A percentile compares a stretch with the other conserved stretches of the same genome.
These are phyloP conservation scores for Podospora sp. DNA, from an alignment of 495 filamentous ascomycete genomes.

Conservation along the genomic window DNA sequence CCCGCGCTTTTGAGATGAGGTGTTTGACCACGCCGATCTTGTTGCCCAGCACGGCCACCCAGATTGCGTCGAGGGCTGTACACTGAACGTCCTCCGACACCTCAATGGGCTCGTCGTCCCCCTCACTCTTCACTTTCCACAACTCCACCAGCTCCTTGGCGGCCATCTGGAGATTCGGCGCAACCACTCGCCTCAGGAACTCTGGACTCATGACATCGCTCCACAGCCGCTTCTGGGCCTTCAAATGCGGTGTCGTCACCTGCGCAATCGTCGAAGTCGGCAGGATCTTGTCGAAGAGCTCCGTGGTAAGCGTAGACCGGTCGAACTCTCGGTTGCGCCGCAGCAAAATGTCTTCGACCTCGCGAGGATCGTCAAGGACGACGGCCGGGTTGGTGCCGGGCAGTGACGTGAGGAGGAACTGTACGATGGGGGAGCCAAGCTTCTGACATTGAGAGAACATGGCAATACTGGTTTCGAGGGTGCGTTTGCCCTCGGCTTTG, in stretches of 20 bases:
- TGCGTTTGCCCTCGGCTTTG: too few species aligned
- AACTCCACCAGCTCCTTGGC: slow-evolving; percentile 35
- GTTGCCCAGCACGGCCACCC: slow-evolving; percentile 35
- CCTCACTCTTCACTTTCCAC: slow-evolving; percentile 32
- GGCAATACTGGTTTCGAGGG: too few species aligned
- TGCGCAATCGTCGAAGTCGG: slow-evolving; percentile 31
- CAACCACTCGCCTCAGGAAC: slow-evolving; percentile 36
- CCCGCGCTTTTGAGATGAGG: slow-evolving; percentile 18
- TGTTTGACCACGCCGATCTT: slow-evolving; percentile 23
- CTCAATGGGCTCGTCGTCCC: slow-evolving; percentile 19
- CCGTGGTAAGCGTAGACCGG: slow-evolving; percentile 17
- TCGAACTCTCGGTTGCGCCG: slow-evolving; percentile 38
- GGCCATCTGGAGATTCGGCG: slow-evolving; percentile 32
- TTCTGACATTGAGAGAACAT: background rate
- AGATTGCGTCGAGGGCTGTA: slow-evolving; percentile 41
- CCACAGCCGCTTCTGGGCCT: slow-evolving; percentile 35
- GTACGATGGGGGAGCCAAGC: slow-evolving; percentile 30
- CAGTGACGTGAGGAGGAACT: slow-evolving; percentile 27
- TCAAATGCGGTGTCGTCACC: slow-evolving; percentile 29
- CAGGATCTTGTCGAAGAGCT: slow-evolving; percentile 28
- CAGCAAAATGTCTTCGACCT: slow-evolving; percentile 33
- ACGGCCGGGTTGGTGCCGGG: slow-evolving; percentile 23
- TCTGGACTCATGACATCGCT: slow-evolving; percentile 35
- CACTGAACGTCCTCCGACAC: slow-evolving; percentile 32
- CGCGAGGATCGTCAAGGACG: slow-evolving; percentile 34